Percentiles rank a stretch among this genome's conserved stretches.
These are phyloP conservation scores for Colletotrichum australisinense DNA, from an alignment of 2,329 filamentous ascomycete genomes.

Conservation along the genomic window DNA sequence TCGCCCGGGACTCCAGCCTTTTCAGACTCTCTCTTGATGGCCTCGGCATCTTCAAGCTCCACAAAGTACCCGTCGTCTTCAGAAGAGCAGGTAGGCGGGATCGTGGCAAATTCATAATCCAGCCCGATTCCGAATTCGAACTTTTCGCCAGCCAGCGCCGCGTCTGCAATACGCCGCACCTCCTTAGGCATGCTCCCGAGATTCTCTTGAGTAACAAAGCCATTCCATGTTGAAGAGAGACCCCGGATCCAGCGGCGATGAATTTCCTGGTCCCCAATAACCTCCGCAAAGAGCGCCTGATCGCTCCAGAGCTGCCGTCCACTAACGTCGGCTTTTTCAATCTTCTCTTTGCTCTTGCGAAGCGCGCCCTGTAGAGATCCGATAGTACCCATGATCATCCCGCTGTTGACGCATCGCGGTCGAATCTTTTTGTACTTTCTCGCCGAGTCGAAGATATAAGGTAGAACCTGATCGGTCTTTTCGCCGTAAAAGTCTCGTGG, in stretches of 20 bases:
- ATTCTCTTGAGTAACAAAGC: constrained; percentile 36
- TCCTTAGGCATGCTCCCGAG: constrained; percentile 32
- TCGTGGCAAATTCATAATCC: constrained; percentile 51
- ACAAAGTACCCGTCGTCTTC: constrained; percentile 51
- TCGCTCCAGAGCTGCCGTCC: constrained; percentile 52
- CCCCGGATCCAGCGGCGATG: constrained; percentile 47
- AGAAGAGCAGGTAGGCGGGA: constrained; percentile 49
- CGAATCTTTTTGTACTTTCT: constrained; percentile 47
- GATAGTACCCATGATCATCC: constrained; percentile 50
- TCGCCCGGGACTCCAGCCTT: constrained; percentile 46
- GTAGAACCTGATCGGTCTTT: constrained; percentile 44
- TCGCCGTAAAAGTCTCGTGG: constrained; percentile 47
- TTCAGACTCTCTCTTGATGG: constrained; percentile 40
- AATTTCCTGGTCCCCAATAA: constrained; percentile 52
- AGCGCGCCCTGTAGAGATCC: constrained; percentile 41
- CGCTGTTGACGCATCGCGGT: constrained; percentile 49
- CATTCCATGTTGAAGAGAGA: constrained; percentile 47
- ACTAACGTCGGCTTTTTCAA: constrained; percentile 40
- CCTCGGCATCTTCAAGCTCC: constrained; percentile 40
- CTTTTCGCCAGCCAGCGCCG: constrained; percentile 40
- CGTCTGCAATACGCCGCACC: constrained; percentile 42
- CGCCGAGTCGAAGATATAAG: constrained; percentile 44
- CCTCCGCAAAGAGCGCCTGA: constrained; percentile 50
- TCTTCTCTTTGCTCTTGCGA: constrained; percentile 43
- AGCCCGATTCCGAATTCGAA: constrained; percentile 54